Base-by-base conservation (phyloP, 2,329 filamentous ascomycete genomes). In the Juglanconis oblonga region DNA sequence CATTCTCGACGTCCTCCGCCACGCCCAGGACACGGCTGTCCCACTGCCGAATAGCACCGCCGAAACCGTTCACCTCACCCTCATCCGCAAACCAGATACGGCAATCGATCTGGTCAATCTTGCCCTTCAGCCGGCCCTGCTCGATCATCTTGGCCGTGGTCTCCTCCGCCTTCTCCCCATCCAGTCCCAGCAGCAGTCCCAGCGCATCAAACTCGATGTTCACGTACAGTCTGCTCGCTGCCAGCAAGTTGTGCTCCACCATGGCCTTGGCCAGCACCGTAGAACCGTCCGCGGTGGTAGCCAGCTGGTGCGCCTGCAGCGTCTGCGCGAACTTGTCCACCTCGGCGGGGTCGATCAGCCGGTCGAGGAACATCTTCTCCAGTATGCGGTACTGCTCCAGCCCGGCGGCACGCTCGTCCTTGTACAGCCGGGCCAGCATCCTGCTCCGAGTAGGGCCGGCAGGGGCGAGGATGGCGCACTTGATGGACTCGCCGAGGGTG, bases 281-380 rank as follows among this genome's bases (percentile, higher is more conserved):
- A 17, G 89, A 91, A 1, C 95, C 95, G 73, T 99, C 95, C 0
- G 91, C 84, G 0, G 92, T 97, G 64, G 86, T 88, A 31, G 95
- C 95, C 2, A 97, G 86, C 76, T 99, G 95, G 75, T 99, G 95
- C 29, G 91, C 89, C 58, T 87, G 83, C 52, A 99, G 81, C 55
- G 87, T 88, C 67, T 89, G 81, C 0, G 93, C 89, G 70, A 99
- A 99, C 58, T 90, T 87, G 42, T 87, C 86, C 47, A 97, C 92
- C 76, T 99, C 95, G n/a, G 81, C 83, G 0, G 89, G 86, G 0
- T 86, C 85, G 52, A 99, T 81, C 3, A 99, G 80, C 5, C 93
- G 86, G 74, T 98, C 92, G 52, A 98, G 82, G 74, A 96, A 97
- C 86, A 99, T 98, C 80, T 98, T 98, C 79, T 98, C 95, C 13